Evolutionary conservation across 2,329 filamentous ascomycete species (phyloP), one percentile per base, ranked within the genome.

Genomic region (Fusarium sp.): DNA sequence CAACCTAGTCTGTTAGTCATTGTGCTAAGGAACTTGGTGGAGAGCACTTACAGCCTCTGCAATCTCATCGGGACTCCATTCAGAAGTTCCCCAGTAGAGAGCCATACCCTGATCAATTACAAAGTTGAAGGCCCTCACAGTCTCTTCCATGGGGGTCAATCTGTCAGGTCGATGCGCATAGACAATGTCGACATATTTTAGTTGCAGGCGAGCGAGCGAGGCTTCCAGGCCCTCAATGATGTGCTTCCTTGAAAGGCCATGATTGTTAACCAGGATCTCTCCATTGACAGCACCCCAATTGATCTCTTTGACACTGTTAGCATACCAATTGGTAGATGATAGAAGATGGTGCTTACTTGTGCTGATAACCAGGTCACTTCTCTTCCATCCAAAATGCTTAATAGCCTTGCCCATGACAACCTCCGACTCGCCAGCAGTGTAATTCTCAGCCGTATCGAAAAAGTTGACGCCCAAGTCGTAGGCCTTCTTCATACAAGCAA

Each of bases 61-160:
- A 77, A 93, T 93, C 83, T 93, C 91, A 72, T 89, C 87, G n/a
- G 91, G 90, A 64, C 86, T 87, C 91, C 91, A 93, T 80, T 93
- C 91, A 2, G 89, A 92, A 4, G 77, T 79, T 5, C 77, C 77
- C 91, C 92, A 93, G 85, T 93, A 93, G 73, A 93, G 87, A 1
- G 90, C 89, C 83, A 92, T 90, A 66, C 92, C 92, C 9, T 87
- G 86, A 77, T 91, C 86, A 78, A 94, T 93, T 40, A 93, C 84
- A 79, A 92, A 85, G 84, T 93, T 93, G 85, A 94, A 93, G 22
- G 89, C 91, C 64, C 91, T 87, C 9, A 93, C 91, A 8, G 88
- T 90, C 83, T 93, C 92, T 80, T 93, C 91, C 85, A 93, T 92
- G 0, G 92, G 92, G 0, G 91, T 93, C 56, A 89, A 82, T 22